Evolutionary conservation across 352 stramenopile genomes (phyloP).

Genomic region (Elongisporangium anandrum): DNA sequence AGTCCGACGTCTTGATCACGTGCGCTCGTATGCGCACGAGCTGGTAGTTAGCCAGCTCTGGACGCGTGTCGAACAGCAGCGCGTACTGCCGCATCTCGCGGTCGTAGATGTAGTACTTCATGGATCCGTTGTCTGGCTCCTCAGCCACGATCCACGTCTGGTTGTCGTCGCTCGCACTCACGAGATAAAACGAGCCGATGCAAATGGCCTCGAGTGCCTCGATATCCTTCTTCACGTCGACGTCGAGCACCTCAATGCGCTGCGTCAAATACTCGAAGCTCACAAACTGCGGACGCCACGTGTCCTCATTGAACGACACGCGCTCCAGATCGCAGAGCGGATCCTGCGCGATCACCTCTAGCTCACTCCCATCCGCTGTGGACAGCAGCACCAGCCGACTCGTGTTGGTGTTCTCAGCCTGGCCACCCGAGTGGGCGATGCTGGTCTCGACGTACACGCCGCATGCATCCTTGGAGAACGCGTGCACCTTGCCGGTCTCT

Average conservation of each 20-base stretch:
- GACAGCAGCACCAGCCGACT: constrained; percentile 38
- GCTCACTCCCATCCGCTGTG: constrained; percentile 19
- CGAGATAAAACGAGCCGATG: constrained; percentile 21
- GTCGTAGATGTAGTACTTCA: constrained; percentile 43
- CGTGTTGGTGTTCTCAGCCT: constrained; percentile 12
- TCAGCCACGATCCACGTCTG: constrained; percentile 51
- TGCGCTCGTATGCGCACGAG: constrained; percentile 29
- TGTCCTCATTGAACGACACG: constrained; percentile 24
- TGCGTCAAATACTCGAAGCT: constrained; percentile 34
- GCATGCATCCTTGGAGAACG: constrained; percentile 22
- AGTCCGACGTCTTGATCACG: constrained; percentile 39
- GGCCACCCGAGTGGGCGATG: constrained; percentile 16
- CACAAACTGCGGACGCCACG: constrained; percentile 15
- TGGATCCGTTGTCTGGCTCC: constrained; percentile 55
- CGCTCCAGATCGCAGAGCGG: constrained; percentile 18
- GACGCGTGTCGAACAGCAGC: constrained; percentile 34
- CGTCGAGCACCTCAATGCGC: constrained; percentile 25
- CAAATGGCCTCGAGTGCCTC: constrained; percentile 12
- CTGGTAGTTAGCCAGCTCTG: constrained; percentile 25
- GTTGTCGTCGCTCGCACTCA: constrained; percentile 37
- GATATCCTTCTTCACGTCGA: constrained; percentile 22
- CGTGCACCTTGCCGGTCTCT: constrained; percentile 17
- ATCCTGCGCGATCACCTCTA: constrained; percentile 26
- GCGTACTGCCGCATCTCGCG: constrained; percentile 18
- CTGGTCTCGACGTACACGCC: constrained; percentile 36